These are phyloP conservation scores for Diaporthe ampelina DNA, from an alignment of 2,329 filamentous ascomycete genomes.

Conservation along the genomic window DNA sequence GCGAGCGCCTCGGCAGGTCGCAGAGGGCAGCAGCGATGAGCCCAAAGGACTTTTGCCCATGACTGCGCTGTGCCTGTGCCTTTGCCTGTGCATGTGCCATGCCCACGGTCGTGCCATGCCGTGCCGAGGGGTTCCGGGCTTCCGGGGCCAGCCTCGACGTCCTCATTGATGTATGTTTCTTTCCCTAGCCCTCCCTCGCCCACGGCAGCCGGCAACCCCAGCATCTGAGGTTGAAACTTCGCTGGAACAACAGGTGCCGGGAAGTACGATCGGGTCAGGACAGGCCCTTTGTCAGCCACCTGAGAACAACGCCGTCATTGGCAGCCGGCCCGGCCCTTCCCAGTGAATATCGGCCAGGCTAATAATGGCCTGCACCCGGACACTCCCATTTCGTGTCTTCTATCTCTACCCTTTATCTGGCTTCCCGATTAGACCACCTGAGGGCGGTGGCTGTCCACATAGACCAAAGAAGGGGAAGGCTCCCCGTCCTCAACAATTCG, in stretches of 20 bases:
- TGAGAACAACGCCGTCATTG: conserved; percentile 2
- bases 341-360: conserved; percentile 7
- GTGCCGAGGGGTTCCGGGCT: conserved; percentile 3
- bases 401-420: no score
- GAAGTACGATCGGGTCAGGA: neutral
- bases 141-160: neutral
- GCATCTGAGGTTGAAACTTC: conserved; percentile 25
- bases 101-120: no score
- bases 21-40: neutral
- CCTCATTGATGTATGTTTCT: neutral
- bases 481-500: neutral
- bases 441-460: neutral
- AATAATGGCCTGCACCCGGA: conserved; percentile 2
- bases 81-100: no score
- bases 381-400: neutral
- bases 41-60: neutral
- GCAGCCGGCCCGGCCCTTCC: conserved; percentile 29
- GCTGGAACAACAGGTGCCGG: conserved; percentile 27
- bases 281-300: conserved; percentile 17
- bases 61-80: no score
- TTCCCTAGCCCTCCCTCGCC: neutral
- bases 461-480: no score
- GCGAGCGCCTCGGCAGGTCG: neutral
- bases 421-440: neutral
- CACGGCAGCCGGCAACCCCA: conserved; percentile 19